Evolutionary conservation across 108 stramenopile species (phyloP).

Genomic region (Aurantiochytrium sp.): DNA sequence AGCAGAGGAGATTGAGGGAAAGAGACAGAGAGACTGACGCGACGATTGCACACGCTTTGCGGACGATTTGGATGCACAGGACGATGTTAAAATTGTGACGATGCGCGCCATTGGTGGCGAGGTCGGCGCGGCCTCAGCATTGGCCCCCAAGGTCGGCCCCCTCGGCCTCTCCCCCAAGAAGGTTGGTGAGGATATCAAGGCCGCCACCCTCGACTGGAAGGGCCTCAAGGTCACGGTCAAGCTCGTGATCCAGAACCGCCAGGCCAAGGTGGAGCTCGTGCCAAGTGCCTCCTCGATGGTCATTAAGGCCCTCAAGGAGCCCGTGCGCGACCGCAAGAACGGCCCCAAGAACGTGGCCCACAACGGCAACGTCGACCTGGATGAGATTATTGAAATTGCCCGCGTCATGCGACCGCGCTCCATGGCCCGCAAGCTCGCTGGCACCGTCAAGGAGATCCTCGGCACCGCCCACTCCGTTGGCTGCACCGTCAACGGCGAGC

Average conservation of each 20-base stretch:
- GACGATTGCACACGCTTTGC: neutral
- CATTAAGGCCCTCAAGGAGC: constrained; percentile 99
- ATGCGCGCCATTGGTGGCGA: constrained; percentile 99
- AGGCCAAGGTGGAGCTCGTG: constrained; percentile 93
- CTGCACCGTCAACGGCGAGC: constrained; percentile 98
- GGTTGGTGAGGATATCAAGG: constrained; percentile 99
- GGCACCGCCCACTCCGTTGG: constrained; percentile 98
- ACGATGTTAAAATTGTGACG: constrained; percentile 4
- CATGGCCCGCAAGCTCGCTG: constrained; percentile 83
- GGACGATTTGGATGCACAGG: neutral
- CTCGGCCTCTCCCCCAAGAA: constrained; percentile 99
- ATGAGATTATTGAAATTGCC: constrained; percentile 96
- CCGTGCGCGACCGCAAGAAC: constrained; percentile 99
- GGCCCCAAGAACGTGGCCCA: constrained; percentile 70
- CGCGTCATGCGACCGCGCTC: constrained; percentile 92
- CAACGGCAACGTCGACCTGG: constrained; percentile 97
- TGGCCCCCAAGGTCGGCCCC: constrained; percentile 99
- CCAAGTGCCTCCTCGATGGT: constrained; percentile 93
- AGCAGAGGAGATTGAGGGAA: neutral
- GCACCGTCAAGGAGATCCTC: constrained; percentile 97
- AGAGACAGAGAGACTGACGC: neutral
- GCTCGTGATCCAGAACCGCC: constrained; percentile 97
- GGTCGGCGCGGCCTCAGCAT: constrained; percentile 88
- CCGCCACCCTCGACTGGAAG: constrained; percentile 99
- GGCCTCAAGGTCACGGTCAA: constrained; percentile 98